phyloP scores from a whole-genome alignment of 2,329 filamentous ascomycete species.

The Drechslerella stenobrocha region DNA sequence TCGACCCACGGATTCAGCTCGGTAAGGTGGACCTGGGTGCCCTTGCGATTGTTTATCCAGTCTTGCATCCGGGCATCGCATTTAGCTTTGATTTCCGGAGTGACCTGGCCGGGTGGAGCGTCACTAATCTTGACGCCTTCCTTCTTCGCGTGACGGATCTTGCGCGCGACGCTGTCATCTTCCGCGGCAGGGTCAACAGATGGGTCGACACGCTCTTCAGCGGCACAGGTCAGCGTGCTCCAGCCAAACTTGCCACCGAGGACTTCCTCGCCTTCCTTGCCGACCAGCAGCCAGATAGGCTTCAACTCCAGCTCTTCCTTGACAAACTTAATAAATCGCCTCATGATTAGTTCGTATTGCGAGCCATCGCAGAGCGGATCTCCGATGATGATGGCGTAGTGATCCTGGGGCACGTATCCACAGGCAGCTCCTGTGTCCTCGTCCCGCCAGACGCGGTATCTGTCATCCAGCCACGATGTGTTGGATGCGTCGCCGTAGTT shows the following conservation, averaged over 20 bases:
- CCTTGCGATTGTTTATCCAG: constrained; percentile 79
- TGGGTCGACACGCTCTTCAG: constrained; percentile 83
- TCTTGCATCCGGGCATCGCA: constrained; percentile 73
- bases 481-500: constrained; percentile 95
- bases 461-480: constrained; percentile 88
- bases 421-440: constrained; percentile 76
- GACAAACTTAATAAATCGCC: constrained; percentile 70
- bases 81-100: constrained; percentile 69
- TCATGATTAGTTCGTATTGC: constrained; percentile 59
- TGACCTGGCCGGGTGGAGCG: constrained; percentile 61
- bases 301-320: constrained; percentile 72
- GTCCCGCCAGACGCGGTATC: constrained; percentile 86
- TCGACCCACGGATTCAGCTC: constrained; percentile 89
- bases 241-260: constrained; percentile 79
- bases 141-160: constrained; percentile 76
- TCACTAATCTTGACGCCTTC: constrained; percentile 82
- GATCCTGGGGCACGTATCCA: constrained; percentile 75
- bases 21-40: constrained; percentile 84
- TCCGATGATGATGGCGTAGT: constrained; percentile 81
- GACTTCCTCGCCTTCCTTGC: constrained; percentile 74
- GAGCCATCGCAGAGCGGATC: constrained; percentile 80
- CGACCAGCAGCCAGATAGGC: constrained; percentile 88
- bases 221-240: constrained; percentile 84
- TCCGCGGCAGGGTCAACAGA: constrained; percentile 68
- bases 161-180: constrained; percentile 69